Base-by-base conservation (phyloP, 2,329 filamentous ascomycete species). In the Aspergillus hortae region DNA sequence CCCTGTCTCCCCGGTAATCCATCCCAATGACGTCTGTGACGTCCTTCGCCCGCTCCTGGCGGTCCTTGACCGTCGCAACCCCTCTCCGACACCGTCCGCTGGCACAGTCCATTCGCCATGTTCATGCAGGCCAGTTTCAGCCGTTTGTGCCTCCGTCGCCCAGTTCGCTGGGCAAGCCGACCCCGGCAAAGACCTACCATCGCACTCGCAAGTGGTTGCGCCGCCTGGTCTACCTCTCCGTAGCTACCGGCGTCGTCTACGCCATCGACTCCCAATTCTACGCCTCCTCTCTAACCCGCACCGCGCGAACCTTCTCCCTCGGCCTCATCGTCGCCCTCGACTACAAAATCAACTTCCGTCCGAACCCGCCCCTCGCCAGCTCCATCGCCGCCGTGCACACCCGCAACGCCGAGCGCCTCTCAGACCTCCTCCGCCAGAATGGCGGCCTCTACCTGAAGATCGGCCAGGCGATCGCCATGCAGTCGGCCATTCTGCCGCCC, bases 401-500 rank as follows among this genome's bases (percentile, higher is more conserved):
- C 35, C 86, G 94, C 55, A 95, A 88, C 66, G 94, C 94, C 0
- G 84, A 91, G 74, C 81, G 89, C 23, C 76, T 97, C 35, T 95
- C 90, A 55, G 80, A 92, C 27, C 75, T 99, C 56, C 79, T 97
- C 59, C 82, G 89, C 23, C 77, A 83, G 50, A 99, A 99, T 79
- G 92, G 94, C 54, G 94, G 94, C 0, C 74, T 99, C 15, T 99
- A 97, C 67, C 79, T 97, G 67, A 99, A 99, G 80, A 96, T 99
- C 53, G 94, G 94, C 0, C 94, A 99, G 77, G 94, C 94, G 4
- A 92, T 99, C 60, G 94, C 92, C 12, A 97, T 97, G 94, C 94
- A 99, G 78, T 92, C 89, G 60, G 92, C 92, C 0, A 86, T 97
- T 23, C 75, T 99, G 56, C 94, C 94, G 23, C 89, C 92, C 0